A percentile compares a stretch with the other conserved stretches of the same genome.
Evolutionary conservation across 2,329 filamentous ascomycete genomes (phyloP).

Genomic region (Chrysoporthe deuterocubensis): DNA sequence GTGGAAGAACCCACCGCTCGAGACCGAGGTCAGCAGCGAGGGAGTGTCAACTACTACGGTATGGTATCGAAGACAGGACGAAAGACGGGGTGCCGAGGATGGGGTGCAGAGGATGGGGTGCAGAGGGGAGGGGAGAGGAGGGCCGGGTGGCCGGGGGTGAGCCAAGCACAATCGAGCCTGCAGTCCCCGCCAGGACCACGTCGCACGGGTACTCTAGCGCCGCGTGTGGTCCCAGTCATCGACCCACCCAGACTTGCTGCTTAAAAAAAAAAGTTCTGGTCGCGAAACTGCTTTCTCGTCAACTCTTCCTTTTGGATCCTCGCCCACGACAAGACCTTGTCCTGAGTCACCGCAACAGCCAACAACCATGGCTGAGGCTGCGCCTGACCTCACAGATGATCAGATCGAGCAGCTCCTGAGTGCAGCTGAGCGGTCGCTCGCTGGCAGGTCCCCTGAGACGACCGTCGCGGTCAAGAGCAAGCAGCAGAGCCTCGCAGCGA

Average conservation of each 20-base stretch:
- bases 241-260: slow-evolving; percentile 5
- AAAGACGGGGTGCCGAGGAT: neutral
- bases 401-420: slow-evolving; percentile 26
- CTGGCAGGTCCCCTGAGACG: slow-evolving; percentile 8
- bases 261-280: slow-evolving; percentile 16
- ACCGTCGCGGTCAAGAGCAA: slow-evolving; percentile 12
- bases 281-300: neutral
- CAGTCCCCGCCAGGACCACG: neutral
- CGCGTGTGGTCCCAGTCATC: neutral
- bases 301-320: neutral
- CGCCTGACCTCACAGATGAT: slow-evolving; percentile 18
- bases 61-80: neutral
- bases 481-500: slow-evolving; percentile 15
- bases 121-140: neutral
- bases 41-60: neutral
- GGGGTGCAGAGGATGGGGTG: neutral
- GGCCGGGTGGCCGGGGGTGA: no score
- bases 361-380: slow-evolving; percentile 24
- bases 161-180: neutral
- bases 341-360: slow-evolving; percentile 21
- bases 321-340: slow-evolving; percentile 17
- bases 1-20: neutral
- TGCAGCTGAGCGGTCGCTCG: slow-evolving; percentile 23
- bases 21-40: neutral
- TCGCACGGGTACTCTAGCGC: slow-evolving; percentile 4